A percentile compares a stretch with the other conserved stretches of the same genome.
phyloP scores from a whole-genome alignment of 345 rosid species.

The Dovyalis caffra region DNA sequence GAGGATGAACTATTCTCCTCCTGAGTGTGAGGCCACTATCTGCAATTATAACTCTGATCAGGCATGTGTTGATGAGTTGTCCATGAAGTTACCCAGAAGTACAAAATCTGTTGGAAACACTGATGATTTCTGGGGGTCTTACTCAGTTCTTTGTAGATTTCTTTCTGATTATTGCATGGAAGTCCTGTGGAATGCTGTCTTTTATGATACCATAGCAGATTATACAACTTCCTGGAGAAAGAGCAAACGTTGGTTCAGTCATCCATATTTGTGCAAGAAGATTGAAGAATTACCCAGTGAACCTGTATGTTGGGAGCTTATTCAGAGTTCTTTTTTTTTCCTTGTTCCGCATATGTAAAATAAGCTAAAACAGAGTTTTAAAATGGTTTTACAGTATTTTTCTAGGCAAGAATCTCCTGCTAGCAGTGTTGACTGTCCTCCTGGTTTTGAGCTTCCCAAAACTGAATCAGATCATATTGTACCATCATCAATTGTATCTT shows the following conservation, averaged over 20 bases:
- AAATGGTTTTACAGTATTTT: constrained; percentile 39
- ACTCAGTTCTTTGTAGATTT: constrained; percentile 53
- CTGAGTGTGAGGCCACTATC: constrained; percentile 28
- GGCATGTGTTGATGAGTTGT: constrained; percentile 22
- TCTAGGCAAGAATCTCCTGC: constrained; percentile 36
- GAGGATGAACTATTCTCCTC: constrained; percentile 20
- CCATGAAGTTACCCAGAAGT: constrained; percentile 18
- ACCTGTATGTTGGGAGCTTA: constrained; percentile 31
- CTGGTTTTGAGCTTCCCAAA: constrained; percentile 42
- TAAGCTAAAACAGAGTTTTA: constrained; percentile 14
- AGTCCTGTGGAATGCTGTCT: constrained; percentile 85
- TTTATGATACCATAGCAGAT: constrained; percentile 60
- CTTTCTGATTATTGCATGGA: constrained; percentile 70
- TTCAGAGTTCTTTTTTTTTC: neutral
- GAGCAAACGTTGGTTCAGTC: constrained; percentile 59
- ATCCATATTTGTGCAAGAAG: constrained; percentile 25
- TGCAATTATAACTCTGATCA: constrained; percentile 20
- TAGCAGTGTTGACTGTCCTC: constrained; percentile 37
- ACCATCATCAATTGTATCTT: constrained; percentile 13
- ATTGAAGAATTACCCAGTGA: constrained; percentile 27
- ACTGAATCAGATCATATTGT: constrained; percentile 22
- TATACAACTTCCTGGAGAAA: constrained; percentile 64
- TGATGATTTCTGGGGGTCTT: constrained; percentile 61
- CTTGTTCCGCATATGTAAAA: neutral
- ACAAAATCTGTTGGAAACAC: constrained; percentile 72